Evolutionary conservation across 345 rosid species (phyloP).

Genomic region (Cardiospermum halicacabum): DNA sequence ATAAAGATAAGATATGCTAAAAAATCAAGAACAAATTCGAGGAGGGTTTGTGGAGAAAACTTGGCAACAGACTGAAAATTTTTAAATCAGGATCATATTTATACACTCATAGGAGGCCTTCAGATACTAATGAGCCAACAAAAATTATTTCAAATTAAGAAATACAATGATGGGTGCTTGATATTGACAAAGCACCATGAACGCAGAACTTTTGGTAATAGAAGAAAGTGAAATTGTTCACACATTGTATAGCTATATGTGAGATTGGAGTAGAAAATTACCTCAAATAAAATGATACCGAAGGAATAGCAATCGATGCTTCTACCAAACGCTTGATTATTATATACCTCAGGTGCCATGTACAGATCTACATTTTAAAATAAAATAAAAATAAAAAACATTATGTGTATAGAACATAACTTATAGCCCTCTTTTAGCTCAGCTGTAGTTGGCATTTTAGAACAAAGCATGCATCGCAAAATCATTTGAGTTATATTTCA

Average conservation of each 20-base stretch:
- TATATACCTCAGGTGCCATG: constrained; percentile 77
- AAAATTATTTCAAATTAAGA: background rate
- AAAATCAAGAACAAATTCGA: background rate
- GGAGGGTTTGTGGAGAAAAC: background rate
- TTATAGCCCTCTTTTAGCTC: background rate
- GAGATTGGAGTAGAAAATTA: constrained; percentile 20
- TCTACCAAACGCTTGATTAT: constrained; percentile 57
- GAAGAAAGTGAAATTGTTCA: background rate
- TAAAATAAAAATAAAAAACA: constrained; percentile 11
- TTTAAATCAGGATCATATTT: background rate
- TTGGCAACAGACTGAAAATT: background rate
- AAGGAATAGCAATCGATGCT: constrained; percentile 82
- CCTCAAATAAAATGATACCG: constrained; percentile 86
- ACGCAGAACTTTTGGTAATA: no score
- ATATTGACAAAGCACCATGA: background rate
- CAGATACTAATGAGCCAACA: background rate
- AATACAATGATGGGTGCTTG: background rate
- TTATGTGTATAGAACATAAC: background rate
- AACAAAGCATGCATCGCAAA: background rate
- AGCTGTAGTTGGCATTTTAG: background rate
- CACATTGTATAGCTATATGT: background rate
- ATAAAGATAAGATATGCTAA: background rate
- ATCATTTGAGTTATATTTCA: background rate
- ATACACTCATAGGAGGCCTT: background rate
- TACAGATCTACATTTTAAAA: constrained; percentile 49